These are phyloP conservation scores for Kwoniella sp. DNA, from an alignment of 768 basidiomycete species.

Conservation along the genomic window DNA sequence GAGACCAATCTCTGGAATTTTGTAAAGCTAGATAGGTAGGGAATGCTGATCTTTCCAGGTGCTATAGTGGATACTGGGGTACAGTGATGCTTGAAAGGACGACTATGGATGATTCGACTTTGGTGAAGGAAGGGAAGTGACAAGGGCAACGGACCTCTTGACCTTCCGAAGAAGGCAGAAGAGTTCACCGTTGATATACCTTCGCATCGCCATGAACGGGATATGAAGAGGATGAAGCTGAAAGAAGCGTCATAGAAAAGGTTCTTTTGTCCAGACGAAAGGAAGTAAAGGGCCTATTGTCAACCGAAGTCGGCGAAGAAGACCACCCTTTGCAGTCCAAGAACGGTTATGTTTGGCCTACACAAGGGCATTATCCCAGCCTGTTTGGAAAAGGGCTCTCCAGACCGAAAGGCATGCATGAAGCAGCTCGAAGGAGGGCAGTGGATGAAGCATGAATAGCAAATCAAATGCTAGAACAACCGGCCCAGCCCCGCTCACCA, in stretches of 20 bases:
- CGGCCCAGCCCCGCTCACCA: constrained; percentile 10
- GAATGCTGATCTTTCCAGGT: no score
- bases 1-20: no score
- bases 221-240: not conserved
- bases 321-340: not conserved
- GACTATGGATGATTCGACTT: not conserved
- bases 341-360: no score
- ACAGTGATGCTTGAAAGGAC: not conserved
- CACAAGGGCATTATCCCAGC: no score
- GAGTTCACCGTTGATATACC: not conserved
- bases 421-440: not conserved
- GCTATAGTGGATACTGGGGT: not conserved
- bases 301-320: not conserved
- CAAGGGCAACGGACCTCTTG: not conserved
- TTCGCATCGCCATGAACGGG: not conserved
- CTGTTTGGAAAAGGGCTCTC: no score
- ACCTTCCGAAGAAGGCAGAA: constrained; percentile 1
- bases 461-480: not conserved
- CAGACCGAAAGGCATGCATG: not conserved
- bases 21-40: no score
- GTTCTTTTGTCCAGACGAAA: not conserved
- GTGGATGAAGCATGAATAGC: not conserved
- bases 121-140: constrained; percentile 3
- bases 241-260: not conserved
- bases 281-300: not conserved